phyloP scores from a whole-genome alignment of 495 filamentous ascomycete genomes.

The Aspergillus cristatus region DNA sequence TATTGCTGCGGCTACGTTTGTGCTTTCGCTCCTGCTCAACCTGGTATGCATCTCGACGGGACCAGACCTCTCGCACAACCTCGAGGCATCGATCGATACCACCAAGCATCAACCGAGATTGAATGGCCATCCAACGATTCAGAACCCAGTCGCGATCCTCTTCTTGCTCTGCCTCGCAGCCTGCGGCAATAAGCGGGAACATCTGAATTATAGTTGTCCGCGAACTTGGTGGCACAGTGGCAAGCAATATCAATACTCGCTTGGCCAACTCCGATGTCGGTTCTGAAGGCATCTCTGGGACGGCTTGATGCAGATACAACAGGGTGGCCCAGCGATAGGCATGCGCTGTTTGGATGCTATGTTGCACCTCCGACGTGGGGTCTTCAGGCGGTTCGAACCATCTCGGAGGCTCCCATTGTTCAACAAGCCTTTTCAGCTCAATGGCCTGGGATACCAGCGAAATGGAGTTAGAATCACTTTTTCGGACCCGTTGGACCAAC shows the following conservation, averaged over 20 bases:
- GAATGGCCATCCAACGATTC: conserved; percentile 56
- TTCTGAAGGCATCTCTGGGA: conserved; percentile 62
- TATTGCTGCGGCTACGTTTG: conserved; percentile 2
- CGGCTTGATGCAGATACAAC: conserved; percentile 67
- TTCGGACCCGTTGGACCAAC: conserved; percentile 56
- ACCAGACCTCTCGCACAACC: conserved; percentile 64
- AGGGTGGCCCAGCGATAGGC: conserved; percentile 71
- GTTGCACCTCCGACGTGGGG: conserved; percentile 51
- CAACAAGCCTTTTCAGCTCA: conserved; percentile 52
- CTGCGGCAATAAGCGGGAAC: conserved; percentile 64
- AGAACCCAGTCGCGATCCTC: conserved; percentile 64
- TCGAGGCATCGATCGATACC: conserved; percentile 67
- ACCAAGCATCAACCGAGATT: conserved; percentile 57
- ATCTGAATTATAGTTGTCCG: conserved; percentile 67
- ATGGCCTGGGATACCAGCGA: conserved; percentile 56
- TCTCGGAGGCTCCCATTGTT: conserved; percentile 53
- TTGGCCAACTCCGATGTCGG: conserved; percentile 51
- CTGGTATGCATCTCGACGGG: conserved; percentile 45
- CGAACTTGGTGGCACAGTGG: conserved; percentile 53
- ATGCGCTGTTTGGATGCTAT: conserved; percentile 63
- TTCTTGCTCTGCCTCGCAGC: conserved; percentile 52
- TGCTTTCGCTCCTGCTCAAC: conserved; percentile 20
- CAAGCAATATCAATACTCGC: conserved; percentile 51
- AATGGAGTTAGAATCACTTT: conserved; percentile 47
- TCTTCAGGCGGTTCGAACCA: conserved; percentile 58